Percentiles rank a stretch among this genome's conserved stretches.
Evolutionary conservation across 2,329 filamentous ascomycete species (phyloP).

Genomic region (Nemania serpens): DNA sequence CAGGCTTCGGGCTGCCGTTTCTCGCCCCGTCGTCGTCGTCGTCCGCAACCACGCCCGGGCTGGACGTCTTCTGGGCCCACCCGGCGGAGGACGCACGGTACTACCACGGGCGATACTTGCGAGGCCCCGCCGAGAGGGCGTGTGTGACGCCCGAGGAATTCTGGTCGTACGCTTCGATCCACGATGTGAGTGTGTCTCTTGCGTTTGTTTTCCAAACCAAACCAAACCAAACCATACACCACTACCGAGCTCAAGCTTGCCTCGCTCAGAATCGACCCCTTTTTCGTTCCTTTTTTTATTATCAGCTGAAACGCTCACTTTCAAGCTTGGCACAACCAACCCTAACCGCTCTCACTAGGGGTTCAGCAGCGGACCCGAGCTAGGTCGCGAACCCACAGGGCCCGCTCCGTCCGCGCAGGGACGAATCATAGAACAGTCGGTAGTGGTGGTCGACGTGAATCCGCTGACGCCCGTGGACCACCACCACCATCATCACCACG

Average conservation of each 20-base stretch:
- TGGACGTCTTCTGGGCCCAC: constrained; percentile 14
- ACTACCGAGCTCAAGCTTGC: not conserved
- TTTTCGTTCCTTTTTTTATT: not conserved
- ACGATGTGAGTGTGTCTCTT: constrained; percentile 9
- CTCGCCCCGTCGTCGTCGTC: not conserved
- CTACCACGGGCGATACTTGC: not conserved
- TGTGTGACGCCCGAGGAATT: not conserved
- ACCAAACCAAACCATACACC: not conserved
- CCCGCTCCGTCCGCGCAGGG: not conserved
- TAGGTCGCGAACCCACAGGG: not conserved
- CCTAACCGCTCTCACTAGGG: constrained; percentile 5
- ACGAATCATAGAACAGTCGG: not conserved
- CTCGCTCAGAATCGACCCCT: not conserved
- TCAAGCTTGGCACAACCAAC: not conserved
- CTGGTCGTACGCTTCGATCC: not conserved
- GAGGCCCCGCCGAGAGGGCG: not conserved
- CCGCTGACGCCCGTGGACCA: not conserved
- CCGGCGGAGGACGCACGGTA: not conserved
- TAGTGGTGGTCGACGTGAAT: not conserved
- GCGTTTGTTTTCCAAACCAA: too few relatives aligned
- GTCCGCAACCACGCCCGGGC: not conserved
- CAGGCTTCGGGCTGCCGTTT: not conserved
- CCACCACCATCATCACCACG: too few relatives aligned
- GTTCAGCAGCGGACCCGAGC: not conserved
- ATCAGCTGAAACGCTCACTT: not conserved